Conservation (phyloP, 108 stramenopile genomes). For the Cyclotella distinguenda region DNA sequence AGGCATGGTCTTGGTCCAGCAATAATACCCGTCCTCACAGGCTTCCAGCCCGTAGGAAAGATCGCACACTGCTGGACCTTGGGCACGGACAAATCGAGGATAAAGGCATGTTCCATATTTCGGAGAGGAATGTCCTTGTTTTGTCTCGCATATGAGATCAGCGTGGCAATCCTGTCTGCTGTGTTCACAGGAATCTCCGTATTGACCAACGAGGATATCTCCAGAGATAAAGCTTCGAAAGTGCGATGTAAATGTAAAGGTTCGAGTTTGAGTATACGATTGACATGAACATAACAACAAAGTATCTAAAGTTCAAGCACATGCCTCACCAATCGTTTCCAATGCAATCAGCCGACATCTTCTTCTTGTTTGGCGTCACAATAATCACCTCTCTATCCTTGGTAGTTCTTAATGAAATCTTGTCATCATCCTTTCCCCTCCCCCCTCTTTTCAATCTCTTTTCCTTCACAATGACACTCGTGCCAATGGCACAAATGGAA, state of each 20-base stretch:
- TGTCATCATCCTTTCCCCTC: neutral
- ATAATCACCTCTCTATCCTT: slow-evolving; percentile 25
- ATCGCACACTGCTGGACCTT: neutral
- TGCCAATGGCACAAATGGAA: slow-evolving; percentile 6
- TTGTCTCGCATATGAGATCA: slow-evolving; percentile 3
- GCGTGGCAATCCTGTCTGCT: neutral
- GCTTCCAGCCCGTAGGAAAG: neutral
- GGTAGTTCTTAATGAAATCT: no score
- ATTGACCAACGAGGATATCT: slow-evolving; percentile 9
- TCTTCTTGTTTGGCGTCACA: neutral
- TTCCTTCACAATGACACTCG: slow-evolving; percentile 9
- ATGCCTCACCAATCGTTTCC: slow-evolving; percentile 21
- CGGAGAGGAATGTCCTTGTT: neutral
- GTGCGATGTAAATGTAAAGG: neutral
- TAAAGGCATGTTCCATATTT: slow-evolving; percentile 7
- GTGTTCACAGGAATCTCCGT: slow-evolving; percentile 3
- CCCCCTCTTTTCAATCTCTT: neutral
- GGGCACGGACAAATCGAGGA: neutral
- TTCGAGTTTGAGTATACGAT: neutral
- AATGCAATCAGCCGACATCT: slow-evolving; percentile 11
- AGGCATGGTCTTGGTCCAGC: neutral
- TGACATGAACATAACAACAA: neutral
- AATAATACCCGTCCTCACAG: neutral
- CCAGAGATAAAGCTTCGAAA: slow-evolving; percentile 7
- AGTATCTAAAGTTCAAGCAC: neutral